phyloP scores from a whole-genome alignment of 345 rosid species.

The Hibiscus trionum region DNA sequence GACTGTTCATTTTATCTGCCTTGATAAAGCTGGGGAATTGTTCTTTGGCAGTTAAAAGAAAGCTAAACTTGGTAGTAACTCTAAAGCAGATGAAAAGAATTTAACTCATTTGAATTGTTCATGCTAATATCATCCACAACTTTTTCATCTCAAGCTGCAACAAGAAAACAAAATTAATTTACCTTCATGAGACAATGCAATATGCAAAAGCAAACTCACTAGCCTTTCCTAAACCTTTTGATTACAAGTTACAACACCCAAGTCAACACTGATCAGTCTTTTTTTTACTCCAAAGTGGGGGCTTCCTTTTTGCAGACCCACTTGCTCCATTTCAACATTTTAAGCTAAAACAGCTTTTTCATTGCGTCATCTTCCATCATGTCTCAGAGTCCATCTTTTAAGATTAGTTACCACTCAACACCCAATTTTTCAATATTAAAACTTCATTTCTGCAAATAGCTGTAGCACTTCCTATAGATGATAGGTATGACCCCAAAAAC shows the following conservation, averaged over 20 bases:
- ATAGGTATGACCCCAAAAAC: not conserved
- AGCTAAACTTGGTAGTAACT: not conserved
- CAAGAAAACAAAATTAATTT: too few species aligned
- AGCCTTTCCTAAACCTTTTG: not conserved
- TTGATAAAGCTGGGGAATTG: constrained; percentile 2
- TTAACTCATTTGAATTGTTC: too few species aligned
- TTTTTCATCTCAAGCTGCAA: too few species aligned
- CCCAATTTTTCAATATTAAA: not conserved
- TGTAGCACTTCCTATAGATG: constrained; percentile 1
- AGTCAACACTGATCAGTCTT: not conserved
- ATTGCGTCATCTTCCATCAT: constrained; percentile 11
- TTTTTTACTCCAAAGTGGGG: not conserved
- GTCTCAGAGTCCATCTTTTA: constrained; percentile 1
- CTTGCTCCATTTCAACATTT: constrained; percentile 4
- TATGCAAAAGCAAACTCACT: constrained; percentile 8
- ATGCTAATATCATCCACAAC: too few species aligned
- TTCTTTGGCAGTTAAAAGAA: not conserved
- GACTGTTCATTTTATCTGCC: not conserved
- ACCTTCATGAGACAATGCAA: not conserved
- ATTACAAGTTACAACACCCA: not conserved
- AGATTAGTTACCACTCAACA: not conserved
- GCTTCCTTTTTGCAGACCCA: constrained; percentile 13
- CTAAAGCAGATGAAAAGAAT: constrained; percentile 2
- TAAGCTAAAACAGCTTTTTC: constrained; percentile 11
- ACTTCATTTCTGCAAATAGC: not conserved